A percentile compares a stretch with the other conserved stretches of the same genome.
Evolutionary conservation across 2,329 filamentous ascomycete genomes (phyloP).

Genomic region (Colletotrichum destructivum): DNA sequence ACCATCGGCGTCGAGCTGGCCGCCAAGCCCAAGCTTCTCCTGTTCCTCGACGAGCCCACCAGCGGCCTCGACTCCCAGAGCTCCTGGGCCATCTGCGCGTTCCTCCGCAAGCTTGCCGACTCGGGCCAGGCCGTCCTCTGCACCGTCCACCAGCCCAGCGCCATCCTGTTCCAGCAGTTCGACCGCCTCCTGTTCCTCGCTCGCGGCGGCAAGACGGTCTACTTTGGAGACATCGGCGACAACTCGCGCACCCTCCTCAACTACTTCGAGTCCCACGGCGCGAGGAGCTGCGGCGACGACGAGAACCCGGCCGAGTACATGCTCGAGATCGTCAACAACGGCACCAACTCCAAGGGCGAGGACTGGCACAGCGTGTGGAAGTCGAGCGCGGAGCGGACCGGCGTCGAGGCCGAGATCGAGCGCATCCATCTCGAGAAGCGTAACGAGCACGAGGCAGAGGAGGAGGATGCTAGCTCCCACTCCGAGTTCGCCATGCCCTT

Average conservation of each 20-base stretch:
- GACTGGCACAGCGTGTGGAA: slow-evolving; percentile 82
- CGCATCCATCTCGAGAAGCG: slow-evolving; percentile 69
- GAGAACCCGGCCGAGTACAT: slow-evolving; percentile 86
- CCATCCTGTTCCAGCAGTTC: slow-evolving; percentile 68
- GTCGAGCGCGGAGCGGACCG: slow-evolving; percentile 64
- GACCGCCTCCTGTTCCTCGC: slow-evolving; percentile 76
- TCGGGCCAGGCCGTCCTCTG: slow-evolving; percentile 68
- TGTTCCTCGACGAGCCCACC: slow-evolving; percentile 76
- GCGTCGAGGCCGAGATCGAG: slow-evolving; percentile 74
- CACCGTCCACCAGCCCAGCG: slow-evolving; percentile 70
- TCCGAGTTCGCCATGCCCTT: slow-evolving; percentile 87
- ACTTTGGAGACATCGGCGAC: slow-evolving; percentile 77
- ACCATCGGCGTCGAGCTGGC: slow-evolving; percentile 75
- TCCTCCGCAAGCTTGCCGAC: slow-evolving; percentile 73
- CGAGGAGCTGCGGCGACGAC: slow-evolving; percentile 68
- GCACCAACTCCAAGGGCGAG: slow-evolving; percentile 54
- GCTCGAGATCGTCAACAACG: slow-evolving; percentile 68
- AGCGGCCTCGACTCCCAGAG: slow-evolving; percentile 75
- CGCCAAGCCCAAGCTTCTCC: slow-evolving; percentile 69
- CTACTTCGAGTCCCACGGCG: slow-evolving; percentile 78
- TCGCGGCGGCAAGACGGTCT: slow-evolving; percentile 76
- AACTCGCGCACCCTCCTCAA: slow-evolving; percentile 70
- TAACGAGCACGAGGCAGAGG: slow-evolving; percentile 38
- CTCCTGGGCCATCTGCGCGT: slow-evolving; percentile 74
- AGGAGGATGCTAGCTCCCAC: slow-evolving; percentile 50